A percentile compares a stretch with the other conserved stretches of the same genome.
Conservation (phyloP, 1,284 basidiomycete species). For the Sparassis latifolia region DNA sequence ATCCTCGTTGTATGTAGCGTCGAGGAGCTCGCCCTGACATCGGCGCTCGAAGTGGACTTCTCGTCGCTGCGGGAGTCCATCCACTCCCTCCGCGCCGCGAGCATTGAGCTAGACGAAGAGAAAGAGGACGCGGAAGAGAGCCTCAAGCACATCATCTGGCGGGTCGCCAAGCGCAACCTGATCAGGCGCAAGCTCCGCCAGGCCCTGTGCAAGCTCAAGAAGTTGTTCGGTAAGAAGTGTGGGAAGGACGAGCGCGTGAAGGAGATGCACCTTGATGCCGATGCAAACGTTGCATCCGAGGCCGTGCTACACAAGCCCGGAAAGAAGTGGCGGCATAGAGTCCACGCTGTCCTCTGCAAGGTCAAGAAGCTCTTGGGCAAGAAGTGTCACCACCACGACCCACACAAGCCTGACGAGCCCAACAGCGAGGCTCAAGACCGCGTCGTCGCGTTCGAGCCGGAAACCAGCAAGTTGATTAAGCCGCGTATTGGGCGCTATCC, state of each 20-base stretch:
- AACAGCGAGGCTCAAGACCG: background rate
- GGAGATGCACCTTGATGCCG: too few relatives aligned
- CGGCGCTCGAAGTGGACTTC: conserved; percentile 21
- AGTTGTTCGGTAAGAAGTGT: background rate
- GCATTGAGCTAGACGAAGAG: conserved; percentile 47
- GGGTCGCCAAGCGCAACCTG: conserved; percentile 21
- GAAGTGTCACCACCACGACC: conserved; percentile 1
- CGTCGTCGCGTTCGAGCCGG: background rate
- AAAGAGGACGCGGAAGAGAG: conserved; percentile 31
- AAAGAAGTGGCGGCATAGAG: too few relatives aligned
- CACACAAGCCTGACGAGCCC: background rate
- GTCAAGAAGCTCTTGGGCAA: conserved; percentile 17
- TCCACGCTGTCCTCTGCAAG: too few relatives aligned
- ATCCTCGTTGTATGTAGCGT: conserved; percentile 19
- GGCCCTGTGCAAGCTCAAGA: conserved; percentile 17
- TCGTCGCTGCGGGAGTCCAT: conserved; percentile 42
- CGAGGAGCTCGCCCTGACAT: conserved; percentile 21
- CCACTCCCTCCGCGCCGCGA: conserved; percentile 41
- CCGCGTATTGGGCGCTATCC: conserved; percentile 19
- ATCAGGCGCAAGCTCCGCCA: conserved; percentile 17
- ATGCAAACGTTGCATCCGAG: too few relatives aligned
- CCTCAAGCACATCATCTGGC: conserved; percentile 25
- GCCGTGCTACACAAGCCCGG: too few relatives aligned
- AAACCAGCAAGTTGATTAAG: conserved; percentile 6
- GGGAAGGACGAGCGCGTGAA: background rate